Conservation (phyloP, 768 basidiomycete species). For the Boletus vinaceobasis region DNA sequence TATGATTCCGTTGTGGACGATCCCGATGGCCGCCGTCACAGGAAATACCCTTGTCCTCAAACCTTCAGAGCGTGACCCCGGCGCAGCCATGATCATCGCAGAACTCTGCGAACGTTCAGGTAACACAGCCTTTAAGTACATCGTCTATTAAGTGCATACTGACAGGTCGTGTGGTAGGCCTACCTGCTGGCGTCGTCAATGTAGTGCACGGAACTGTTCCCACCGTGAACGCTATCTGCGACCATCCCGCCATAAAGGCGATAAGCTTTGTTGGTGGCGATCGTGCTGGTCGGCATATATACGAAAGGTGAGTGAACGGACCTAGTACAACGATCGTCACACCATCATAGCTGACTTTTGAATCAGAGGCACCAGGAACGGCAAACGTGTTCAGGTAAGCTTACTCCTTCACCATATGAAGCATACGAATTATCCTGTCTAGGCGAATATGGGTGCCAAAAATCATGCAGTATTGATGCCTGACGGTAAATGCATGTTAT, state of each 20-base stretch:
- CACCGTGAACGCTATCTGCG: constrained; percentile 93
- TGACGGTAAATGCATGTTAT: constrained; percentile 57
- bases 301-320: constrained; percentile 55
- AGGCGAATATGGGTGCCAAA: constrained; percentile 92
- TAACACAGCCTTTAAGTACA: constrained; percentile 11
- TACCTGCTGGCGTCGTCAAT: constrained; percentile 87
- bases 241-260: constrained; percentile 86
- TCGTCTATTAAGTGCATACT: background rate
- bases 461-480: constrained; percentile 94
- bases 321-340: background rate
- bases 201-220: constrained; percentile 87
- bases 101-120: constrained; percentile 89
- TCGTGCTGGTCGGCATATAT: constrained; percentile 90
- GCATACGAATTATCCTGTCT: constrained; percentile 1
- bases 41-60: constrained; percentile 95
- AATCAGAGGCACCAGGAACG: constrained; percentile 71
- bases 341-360: constrained; percentile 3
- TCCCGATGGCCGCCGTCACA: constrained; percentile 82
- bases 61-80: constrained; percentile 94
- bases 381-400: constrained; percentile 80
- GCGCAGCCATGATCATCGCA: constrained; percentile 96
- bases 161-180: constrained; percentile 38
- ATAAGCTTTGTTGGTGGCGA: constrained; percentile 97
- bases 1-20: constrained; percentile 97
- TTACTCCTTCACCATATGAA: constrained; percentile 8